Evolutionary conservation across 257 asterid species (phyloP).

Genomic region (Nicotiana benthamiana): DNA sequence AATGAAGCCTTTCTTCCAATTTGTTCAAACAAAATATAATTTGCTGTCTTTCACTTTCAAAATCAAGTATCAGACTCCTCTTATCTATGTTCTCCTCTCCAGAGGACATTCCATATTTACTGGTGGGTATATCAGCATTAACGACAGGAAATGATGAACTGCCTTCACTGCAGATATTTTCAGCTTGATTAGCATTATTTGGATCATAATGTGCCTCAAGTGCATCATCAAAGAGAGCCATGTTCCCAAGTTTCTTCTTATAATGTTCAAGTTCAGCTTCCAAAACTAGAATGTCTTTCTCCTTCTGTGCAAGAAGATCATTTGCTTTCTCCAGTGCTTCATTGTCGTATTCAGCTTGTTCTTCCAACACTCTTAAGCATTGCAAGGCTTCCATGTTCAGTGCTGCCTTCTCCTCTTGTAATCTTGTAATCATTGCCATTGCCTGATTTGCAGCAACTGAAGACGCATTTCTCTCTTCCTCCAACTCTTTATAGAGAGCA

Average conservation of each 20-base stretch:
- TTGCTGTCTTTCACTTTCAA: conserved; percentile 37
- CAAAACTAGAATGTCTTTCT: conserved; percentile 42
- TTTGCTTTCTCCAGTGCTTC: conserved; percentile 68
- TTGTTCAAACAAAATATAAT: conserved; percentile 29
- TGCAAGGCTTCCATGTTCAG: conserved; percentile 84
- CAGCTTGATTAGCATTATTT: conserved; percentile 13
- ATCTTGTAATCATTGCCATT: conserved; percentile 87
- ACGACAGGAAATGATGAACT: not conserved
- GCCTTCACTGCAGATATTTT: conserved; percentile 1
- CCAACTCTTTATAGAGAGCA: conserved; percentile 63
- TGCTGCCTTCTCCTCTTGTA: conserved; percentile 85
- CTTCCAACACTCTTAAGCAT: conserved; percentile 75
- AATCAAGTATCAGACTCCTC: conserved; percentile 12
- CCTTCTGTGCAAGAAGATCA: conserved; percentile 48
- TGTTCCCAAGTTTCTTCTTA: conserved; percentile 30
- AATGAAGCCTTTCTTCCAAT: conserved; percentile 33
- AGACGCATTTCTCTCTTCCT: conserved; percentile 88
- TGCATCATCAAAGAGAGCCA: conserved; percentile 14
- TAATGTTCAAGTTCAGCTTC: conserved; percentile 41
- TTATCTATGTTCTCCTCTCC: conserved; percentile 7
- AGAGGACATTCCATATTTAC: not conserved
- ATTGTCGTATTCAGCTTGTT: conserved; percentile 71
- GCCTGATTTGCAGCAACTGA: conserved; percentile 85
- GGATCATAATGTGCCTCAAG: conserved; percentile 19
- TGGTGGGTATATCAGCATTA: conserved; percentile 11